Evolutionary conservation across 495 filamentous ascomycete genomes (phyloP).

Genomic region (Aspergillus cavernicola): DNA sequence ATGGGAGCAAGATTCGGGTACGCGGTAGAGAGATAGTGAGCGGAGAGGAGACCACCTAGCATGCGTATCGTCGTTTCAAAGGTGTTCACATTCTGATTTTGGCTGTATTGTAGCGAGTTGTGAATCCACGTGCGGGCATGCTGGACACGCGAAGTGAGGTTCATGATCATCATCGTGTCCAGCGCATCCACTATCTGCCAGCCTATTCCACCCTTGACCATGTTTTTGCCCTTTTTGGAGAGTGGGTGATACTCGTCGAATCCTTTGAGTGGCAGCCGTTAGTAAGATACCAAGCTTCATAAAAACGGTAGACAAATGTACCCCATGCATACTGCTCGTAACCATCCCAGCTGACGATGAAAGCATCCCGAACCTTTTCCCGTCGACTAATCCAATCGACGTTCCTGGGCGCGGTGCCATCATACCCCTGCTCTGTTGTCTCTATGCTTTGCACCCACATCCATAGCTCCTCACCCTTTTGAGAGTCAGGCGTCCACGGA

Average conservation of each 20-base stretch:
- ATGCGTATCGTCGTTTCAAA: slow-evolving; percentile 99
- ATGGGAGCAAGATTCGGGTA: slow-evolving; percentile 66
- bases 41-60: slow-evolving; percentile 90
- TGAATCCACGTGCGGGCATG: slow-evolving; percentile 90
- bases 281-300: background rate
- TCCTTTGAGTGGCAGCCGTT: slow-evolving; percentile 46
- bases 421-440: slow-evolving; percentile 19
- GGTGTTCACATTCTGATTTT: slow-evolving; percentile 92
- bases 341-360: slow-evolving; percentile 83
- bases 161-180: slow-evolving; percentile 98
- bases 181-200: slow-evolving; percentile 98
- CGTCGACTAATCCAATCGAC: slow-evolving; percentile 68
- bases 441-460: slow-evolving; percentile 39
- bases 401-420: slow-evolving; percentile 18
- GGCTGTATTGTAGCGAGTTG: slow-evolving; percentile 76
- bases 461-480: slow-evolving; percentile 38
- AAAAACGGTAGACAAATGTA: slow-evolving; percentile 33
- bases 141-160: slow-evolving; percentile 78
- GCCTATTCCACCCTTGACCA: slow-evolving; percentile 71
- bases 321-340: slow-evolving; percentile 96
- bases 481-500: slow-evolving; percentile 15
- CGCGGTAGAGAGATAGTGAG: slow-evolving; percentile 82
- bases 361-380: slow-evolving; percentile 84
- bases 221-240: slow-evolving; percentile 73
- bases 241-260: slow-evolving; percentile 82